Evolutionary conservation across 257 asterid genomes (phyloP), one percentile per base, ranked within the genome.

Genomic region (Eustoma russellianum): DNA sequence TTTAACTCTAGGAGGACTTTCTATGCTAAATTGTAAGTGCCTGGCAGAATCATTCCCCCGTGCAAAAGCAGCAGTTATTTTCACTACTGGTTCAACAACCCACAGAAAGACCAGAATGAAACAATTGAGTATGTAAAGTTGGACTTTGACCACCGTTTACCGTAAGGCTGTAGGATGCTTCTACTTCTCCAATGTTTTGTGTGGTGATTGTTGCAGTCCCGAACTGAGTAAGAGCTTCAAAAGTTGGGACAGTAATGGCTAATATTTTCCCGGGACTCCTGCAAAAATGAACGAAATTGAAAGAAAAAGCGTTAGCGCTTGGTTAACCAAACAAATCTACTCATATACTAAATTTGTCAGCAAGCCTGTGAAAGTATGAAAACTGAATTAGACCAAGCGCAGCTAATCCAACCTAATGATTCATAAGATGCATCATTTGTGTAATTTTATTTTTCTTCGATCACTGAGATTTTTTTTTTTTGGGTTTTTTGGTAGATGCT

Each of bases 161-260:
- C 56, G 99, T 88, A 47, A 92, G 88, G 78, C 97, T 92, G 68
- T 92, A 92, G 50, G 99, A 92, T n/a, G 99, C 97, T 81, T 92
- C 99, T 44, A 92, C 74, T 66, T 83, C 87, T 30, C 99, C 97
- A 55, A 81, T 57, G 70, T 92, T 92, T 71, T 79, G 78, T 6
- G 97, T 88, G 52, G 94, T 78, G 70, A 92, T 83, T 57, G 79
- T 83, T 66, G 95, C 95, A 17, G 85, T 75, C 59, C 98, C 98
- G 41, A 70, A 82, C 66, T 91, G 97, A 54, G 95, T 87, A 54
- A 91, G 75, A 60, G 98, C 96, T 79, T 87, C 96, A 66, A 91
- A 91, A 43, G 84, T 84, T 24, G 97, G 96, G 49, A 77, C 85
- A 7, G 85, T 74, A 52, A 91, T 72, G 70, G 82, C 75, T 60